A percentile compares a stretch with the other conserved stretches of the same genome.
Evolutionary conservation across 1,284 basidiomycete genomes (phyloP).

Genomic region (Xanthoconium separans): DNA sequence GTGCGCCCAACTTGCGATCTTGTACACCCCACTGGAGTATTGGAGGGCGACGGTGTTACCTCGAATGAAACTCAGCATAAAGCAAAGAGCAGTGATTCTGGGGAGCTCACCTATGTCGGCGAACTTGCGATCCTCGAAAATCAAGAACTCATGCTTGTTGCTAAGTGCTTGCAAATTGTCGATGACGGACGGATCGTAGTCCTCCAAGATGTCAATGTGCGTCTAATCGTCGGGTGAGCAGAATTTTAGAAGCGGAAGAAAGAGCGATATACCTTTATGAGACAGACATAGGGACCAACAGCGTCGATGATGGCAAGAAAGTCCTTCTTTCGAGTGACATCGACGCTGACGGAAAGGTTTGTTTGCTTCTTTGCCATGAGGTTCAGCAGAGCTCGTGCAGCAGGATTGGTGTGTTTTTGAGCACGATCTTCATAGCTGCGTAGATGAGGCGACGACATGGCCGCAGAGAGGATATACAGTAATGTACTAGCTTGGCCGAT

Average conservation of each 20-base stretch:
- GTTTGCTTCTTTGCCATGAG: constrained; percentile 87
- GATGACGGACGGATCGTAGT: constrained; percentile 81
- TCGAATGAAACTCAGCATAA: constrained; percentile 33
- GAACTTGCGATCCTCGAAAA: constrained; percentile 99
- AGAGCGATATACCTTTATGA: constrained; percentile 76
- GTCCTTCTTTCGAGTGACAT: constrained; percentile 82
- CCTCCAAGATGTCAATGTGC: constrained; percentile 94
- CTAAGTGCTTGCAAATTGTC: constrained; percentile 71
- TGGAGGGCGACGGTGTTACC: constrained; percentile 97
- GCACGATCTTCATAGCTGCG: constrained; percentile 69
- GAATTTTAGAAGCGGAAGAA: constrained; percentile 18
- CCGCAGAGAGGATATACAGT: too few relatives aligned
- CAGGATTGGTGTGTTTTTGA: constrained; percentile 63
- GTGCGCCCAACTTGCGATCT: constrained; percentile 95
- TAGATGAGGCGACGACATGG: constrained; percentile 44
- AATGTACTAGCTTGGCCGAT: too few relatives aligned
- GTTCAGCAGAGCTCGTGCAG: constrained; percentile 76
- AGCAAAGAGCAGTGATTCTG: neutral
- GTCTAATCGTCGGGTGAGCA: constrained; percentile 60
- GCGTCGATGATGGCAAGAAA: constrained; percentile 86
- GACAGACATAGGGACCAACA: constrained; percentile 88
- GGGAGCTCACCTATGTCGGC: constrained; percentile 87
- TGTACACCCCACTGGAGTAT: constrained; percentile 92
- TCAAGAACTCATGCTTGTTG: constrained; percentile 87
- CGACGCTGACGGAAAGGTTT: constrained; percentile 94